Percentiles rank a stretch among this genome's conserved stretches.
Evolutionary conservation across 2,329 filamentous ascomycete species (phyloP).

Genomic region (Colletotrichum simmondsii): DNA sequence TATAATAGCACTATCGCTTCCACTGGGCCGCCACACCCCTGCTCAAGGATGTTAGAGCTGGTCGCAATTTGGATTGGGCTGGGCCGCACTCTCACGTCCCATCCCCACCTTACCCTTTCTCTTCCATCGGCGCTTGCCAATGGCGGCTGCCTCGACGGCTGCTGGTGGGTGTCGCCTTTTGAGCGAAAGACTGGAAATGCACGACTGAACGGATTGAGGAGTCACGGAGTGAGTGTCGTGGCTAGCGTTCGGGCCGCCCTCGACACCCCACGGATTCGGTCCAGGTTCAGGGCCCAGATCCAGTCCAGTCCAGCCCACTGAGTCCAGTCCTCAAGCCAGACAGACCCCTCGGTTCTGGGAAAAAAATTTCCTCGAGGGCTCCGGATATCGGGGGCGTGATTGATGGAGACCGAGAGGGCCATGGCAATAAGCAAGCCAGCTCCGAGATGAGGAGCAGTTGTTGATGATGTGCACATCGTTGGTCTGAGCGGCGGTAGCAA

Average conservation of each 20-base stretch:
- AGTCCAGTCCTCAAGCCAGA: background rate
- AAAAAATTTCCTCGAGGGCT: background rate
- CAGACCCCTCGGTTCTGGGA: background rate
- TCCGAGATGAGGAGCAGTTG: slow-evolving; percentile 17
- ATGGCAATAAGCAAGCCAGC: background rate
- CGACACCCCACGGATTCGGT: background rate
- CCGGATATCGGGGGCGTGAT: background rate
- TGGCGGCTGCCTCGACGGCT: slow-evolving; percentile 9
- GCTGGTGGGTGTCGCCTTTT: background rate
- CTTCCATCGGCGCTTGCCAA: slow-evolving; percentile 14
- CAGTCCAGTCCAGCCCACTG: background rate
- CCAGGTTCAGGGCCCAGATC: background rate
- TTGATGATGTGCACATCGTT: slow-evolving; percentile 11
- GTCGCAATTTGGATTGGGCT: slow-evolving; percentile 3
- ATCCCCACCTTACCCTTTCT: background rate
- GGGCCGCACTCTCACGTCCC: background rate
- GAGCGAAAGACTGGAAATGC: background rate
- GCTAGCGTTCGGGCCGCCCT: slow-evolving; percentile 12
- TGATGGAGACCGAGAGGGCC: background rate
- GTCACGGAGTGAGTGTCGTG: slow-evolving; percentile 2
- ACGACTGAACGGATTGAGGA: background rate
- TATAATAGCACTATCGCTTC: background rate
- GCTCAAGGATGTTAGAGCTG: background rate
- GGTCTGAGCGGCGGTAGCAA: background rate
- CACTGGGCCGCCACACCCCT: slow-evolving; percentile 1